Conservation (phyloP, 2,329 filamentous ascomycete genomes). For the Aspergillus puulaauensis region DNA sequence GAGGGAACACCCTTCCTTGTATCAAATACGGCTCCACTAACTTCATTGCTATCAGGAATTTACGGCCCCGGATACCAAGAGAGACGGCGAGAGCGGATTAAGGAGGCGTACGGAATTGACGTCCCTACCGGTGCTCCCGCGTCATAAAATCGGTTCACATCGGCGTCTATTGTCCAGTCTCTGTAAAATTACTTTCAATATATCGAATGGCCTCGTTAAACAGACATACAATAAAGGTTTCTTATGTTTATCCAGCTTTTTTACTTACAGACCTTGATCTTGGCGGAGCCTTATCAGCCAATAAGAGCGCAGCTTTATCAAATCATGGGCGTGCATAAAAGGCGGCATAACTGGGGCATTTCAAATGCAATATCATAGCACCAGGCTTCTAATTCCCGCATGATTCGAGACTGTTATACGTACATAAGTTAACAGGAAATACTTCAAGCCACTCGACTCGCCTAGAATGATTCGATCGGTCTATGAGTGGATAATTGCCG, state of each 20-base stretch:
- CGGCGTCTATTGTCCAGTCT: constrained; percentile 17
- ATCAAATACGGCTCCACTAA: constrained; percentile 13
- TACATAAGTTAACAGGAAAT: too few relatives aligned
- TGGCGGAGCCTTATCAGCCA: constrained; percentile 17
- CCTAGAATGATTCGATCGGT: too few relatives aligned
- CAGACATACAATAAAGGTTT: constrained; percentile 20
- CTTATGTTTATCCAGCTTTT: constrained; percentile 6
- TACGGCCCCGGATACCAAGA: constrained; percentile 80
- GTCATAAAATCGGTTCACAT: constrained; percentile 34
- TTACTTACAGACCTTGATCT: not conserved
- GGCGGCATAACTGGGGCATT: not conserved
- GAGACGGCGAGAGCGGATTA: constrained; percentile 75
- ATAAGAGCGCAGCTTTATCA: constrained; percentile 30
- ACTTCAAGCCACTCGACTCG: too few relatives aligned
- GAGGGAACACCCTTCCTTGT: not conserved
- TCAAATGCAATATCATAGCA: not conserved
- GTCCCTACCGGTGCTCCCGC: constrained; percentile 59
- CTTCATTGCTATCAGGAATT: constrained; percentile 59
- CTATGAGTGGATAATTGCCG: too few relatives aligned
- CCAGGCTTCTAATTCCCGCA: too few relatives aligned
- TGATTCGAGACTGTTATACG: too few relatives aligned
- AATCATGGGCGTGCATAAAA: constrained; percentile 15
- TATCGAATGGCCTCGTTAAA: constrained; percentile 21
- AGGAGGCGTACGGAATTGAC: constrained; percentile 85
- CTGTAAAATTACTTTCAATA: constrained; percentile 29